Percentiles rank a stretch among this genome's conserved stretches.
Evolutionary conservation across 2,329 filamentous ascomycete genomes (phyloP).

Genomic region (Plenodomus tracheiphilus): DNA sequence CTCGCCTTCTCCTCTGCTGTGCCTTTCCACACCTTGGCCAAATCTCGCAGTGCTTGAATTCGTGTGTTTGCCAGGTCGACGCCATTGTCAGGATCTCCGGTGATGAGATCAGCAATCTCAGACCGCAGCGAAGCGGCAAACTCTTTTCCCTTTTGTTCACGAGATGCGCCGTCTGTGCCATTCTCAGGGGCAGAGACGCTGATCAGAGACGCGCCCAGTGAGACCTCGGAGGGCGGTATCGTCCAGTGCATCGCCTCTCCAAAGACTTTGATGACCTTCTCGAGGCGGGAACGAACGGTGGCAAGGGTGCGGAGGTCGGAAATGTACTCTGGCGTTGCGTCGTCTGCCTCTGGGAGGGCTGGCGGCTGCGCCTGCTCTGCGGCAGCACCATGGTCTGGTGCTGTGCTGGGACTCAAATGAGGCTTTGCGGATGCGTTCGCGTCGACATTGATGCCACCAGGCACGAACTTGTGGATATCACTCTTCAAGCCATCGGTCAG

Average conservation of each 20-base stretch:
- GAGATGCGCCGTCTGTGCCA: conserved; percentile 66
- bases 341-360: conserved; percentile 3
- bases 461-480: conserved; percentile 74
- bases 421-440: too few relatives aligned
- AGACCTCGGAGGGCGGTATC: conserved; percentile 84
- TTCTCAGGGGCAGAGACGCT: conserved; percentile 86
- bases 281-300: conserved; percentile 79
- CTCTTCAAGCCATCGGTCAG: conserved; percentile 72
- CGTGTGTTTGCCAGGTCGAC: conserved; percentile 73
- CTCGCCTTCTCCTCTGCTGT: conserved; percentile 92
- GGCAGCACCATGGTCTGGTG: background rate
- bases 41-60: conserved; percentile 75
- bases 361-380: background rate
- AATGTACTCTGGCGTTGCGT: conserved; percentile 58
- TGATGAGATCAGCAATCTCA: conserved; percentile 72
- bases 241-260: conserved; percentile 96
- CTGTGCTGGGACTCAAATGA: conserved; percentile 2
- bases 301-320: conserved; percentile 80
- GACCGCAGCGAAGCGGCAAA: conserved; percentile 70
- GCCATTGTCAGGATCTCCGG: conserved; percentile 58
- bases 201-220: conserved; percentile 81
- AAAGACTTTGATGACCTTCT: conserved; percentile 87
- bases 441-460: conserved; percentile 51
- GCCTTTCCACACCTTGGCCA: conserved; percentile 88
- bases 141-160: conserved; percentile 85